Base-by-base conservation (phyloP, 257 asterid genomes). In the Mitragyna speciosa region DNA sequence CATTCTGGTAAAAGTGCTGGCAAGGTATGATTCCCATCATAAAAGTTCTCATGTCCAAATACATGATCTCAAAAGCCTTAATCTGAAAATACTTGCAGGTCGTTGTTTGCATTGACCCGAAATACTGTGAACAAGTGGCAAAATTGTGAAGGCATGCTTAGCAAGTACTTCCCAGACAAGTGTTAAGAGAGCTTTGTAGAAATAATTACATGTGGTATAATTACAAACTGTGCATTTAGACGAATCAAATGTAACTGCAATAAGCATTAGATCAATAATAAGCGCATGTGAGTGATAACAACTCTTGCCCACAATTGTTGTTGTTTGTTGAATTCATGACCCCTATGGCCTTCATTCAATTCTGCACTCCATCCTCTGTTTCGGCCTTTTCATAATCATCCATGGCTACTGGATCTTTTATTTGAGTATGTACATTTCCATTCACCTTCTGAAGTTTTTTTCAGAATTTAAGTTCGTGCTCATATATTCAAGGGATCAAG, bases 1-100 rank as follows among this genome's bases (percentile, higher is more conserved):
- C 98, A 93, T 83, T 93, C 99, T 51, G 97, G 99, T 67, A 86
- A 85, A 84, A 95, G 99, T 86, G 86, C 92, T 17, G 99, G 99
- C 89, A 95, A 95, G 98, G 99, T 95, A 90, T 12, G 81, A 51
- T n/a, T 56, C 26, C 24, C 16, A 31, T 65, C 15, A 8, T 10
- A 8, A 66, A 54, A 68, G 7, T 49, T 5, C 26, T 54, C 24
- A 26, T 45, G 28, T 43, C 59, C 43, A 63, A 15, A 33, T 12
- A n/a, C 41, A 47, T 26, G n/a, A 71, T 10, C 6, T 15, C 10
- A n/a, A 16, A 69, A 59, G 59, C 31, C 41, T 76, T 30, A 54
- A 31, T 17, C 33, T 16, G 7, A 30, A 64, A 75, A 64, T 68
- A 73, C 24, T 80, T 80, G 84, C 88, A 95, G 98, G 98, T 95